Evolutionary conservation across 352 stramenopile species (phyloP).

Genomic region (Phytopythium aichiense): DNA sequence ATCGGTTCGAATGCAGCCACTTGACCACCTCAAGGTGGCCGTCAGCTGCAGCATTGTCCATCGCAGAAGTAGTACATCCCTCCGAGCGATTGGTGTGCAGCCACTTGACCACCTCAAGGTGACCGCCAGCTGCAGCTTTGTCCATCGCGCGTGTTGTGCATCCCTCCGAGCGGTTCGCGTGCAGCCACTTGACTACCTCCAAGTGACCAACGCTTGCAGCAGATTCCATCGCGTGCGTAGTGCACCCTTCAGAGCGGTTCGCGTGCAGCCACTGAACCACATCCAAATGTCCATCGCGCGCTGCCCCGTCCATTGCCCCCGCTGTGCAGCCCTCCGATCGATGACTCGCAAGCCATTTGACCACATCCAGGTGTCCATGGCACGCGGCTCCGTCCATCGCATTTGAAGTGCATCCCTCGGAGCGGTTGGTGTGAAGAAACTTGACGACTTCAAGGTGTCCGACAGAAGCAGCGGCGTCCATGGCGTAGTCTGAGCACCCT

Average conservation of each 20-base stretch:
- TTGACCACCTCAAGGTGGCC: constrained; percentile 12
- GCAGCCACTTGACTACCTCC: too few relatives aligned
- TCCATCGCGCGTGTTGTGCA: too few relatives aligned
- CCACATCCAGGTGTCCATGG: too few relatives aligned
- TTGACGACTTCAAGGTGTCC: constrained; percentile 9
- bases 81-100: constrained; percentile 11
- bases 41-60: constrained; percentile 9
- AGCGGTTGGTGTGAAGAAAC: constrained; percentile 17
- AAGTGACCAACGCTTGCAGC: too few relatives aligned
- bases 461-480: constrained; percentile 10
- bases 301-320: constrained; percentile 10
- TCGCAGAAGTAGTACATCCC: constrained; percentile 14
- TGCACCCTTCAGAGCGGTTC: neutral
- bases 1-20: constrained; percentile 14
- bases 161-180: too few relatives aligned
- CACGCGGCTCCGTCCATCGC: neutral
- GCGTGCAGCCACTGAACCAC: constrained; percentile 4
- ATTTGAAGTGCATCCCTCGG: constrained; percentile 6
- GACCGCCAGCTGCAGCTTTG: too few relatives aligned
- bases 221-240: neutral
- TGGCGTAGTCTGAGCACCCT: constrained; percentile 11
- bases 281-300: constrained; percentile 6
- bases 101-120: too few relatives aligned
- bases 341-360: too few relatives aligned
- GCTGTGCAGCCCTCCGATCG: neutral